Evolutionary conservation across 345 rosid genomes (phyloP), one percentile per base, ranked within the genome.

Genomic region (Barbarea vulgaris): DNA sequence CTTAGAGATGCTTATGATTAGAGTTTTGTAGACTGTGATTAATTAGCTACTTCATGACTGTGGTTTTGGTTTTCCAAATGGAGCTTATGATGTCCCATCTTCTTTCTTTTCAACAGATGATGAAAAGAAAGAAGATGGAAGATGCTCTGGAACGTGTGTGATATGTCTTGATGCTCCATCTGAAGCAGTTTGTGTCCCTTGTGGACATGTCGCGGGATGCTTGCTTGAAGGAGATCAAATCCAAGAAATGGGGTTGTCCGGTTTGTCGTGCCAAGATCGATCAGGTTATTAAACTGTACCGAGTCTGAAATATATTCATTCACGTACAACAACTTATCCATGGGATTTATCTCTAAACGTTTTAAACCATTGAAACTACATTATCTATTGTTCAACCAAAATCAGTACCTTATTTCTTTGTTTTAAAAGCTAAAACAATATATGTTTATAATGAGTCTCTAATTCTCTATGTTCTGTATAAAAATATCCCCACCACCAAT

Each of bases 201-300:
- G 99, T 64, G 99, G 99, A 47, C 99, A 96, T 79, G 93, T 93
- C 75, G 97, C 90, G 0, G 99, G 99, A 25, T 96, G 99, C 98
- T 62, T 96, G 98, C 81, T 74, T 96, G 79, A 88, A 82, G 2
- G 93, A 96, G 88, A 72, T 96, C 83, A 86, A 84, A 81, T 76
- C 85, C 75, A 93, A 93, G 82, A 88, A 95, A 61, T 85, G 90
- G 89, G 96, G 97, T 60, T 95, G 98, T 84, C 99, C 99, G 0
- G 93, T 95, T 6, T 92, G 99, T 67, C 97, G 99, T 14, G 78
- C 97, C 41, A 88, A 87, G 84, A 90, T 95, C 47, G 84, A 87
- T 68, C 93, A 92, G 87, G 82, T 95, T 51, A 70, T 95, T 63
- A 89, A 73, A 80, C 77, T 95, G 24, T 93, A 89, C 79, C 91